These are phyloP conservation scores for Colletotrichum tropicale DNA, from an alignment of 2,329 filamentous ascomycete genomes.

Conservation along the genomic window DNA sequence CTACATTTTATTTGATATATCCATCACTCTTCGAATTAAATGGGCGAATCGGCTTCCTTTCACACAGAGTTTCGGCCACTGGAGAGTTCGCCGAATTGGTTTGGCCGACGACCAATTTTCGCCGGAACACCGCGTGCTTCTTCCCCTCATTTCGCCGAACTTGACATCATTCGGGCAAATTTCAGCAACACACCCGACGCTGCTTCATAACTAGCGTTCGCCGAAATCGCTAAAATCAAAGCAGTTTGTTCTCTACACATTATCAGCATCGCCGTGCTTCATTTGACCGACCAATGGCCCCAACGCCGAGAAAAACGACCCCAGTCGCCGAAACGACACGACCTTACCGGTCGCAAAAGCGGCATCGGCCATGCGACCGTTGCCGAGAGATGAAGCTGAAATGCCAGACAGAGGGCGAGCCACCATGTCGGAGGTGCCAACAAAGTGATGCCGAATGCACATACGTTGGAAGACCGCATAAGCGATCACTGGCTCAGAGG, in stretches of 20 bases:
- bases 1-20: background rate
- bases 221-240: background rate
- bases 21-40: background rate
- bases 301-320: background rate
- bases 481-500: background rate
- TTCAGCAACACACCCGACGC: background rate
- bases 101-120: background rate
- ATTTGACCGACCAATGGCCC: background rate
- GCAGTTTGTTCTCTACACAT: background rate
- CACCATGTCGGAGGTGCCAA: background rate
- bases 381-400: conserved; percentile 10
- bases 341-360: conserved; percentile 17
- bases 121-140: background rate
- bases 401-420: conserved; percentile 1
- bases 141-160: background rate
- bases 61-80: background rate
- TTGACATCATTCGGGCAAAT: background rate
- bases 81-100: background rate
- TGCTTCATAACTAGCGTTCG: background rate
- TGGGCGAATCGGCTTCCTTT: background rate
- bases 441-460: conserved; percentile 11
- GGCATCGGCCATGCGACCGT: background rate
- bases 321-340: background rate
- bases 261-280: background rate
- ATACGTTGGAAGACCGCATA: conserved; percentile 1